phyloP scores from a whole-genome alignment of 164 flowering plant genomes.

The Nymphaea colorata region DNA sequence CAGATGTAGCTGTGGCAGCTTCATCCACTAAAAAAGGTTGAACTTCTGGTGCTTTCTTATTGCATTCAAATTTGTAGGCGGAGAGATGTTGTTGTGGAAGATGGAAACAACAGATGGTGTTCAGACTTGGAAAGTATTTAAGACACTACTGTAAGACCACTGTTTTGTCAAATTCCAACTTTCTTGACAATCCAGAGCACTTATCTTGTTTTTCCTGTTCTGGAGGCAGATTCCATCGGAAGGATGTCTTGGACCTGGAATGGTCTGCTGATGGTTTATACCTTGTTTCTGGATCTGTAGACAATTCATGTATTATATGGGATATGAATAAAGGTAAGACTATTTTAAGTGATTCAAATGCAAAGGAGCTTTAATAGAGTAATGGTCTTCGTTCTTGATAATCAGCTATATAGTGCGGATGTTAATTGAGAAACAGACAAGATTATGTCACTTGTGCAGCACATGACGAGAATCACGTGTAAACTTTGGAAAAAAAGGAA shows the following conservation, averaged over 20 bases:
- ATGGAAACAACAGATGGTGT: slow-evolving; percentile 50
- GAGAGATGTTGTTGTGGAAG: slow-evolving; percentile 88
- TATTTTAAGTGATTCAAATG: background rate
- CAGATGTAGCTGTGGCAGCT: too few species aligned
- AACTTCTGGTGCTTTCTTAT: slow-evolving; percentile 1
- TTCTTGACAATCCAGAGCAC: background rate
- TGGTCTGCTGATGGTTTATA: slow-evolving; percentile 85
- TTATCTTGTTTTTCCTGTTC: background rate
- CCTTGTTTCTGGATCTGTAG: slow-evolving; percentile 93
- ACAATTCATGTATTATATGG: slow-evolving; percentile 96
- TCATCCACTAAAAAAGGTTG: too few species aligned
- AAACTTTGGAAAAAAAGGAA: too few species aligned
- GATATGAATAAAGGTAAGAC: slow-evolving; percentile 71
- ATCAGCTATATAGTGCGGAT: too few species aligned
- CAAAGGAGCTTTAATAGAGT: too few species aligned
- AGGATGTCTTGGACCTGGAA: slow-evolving; percentile 89
- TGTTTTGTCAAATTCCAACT: background rate
- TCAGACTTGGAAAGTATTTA: slow-evolving; percentile 78
- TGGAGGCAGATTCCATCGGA: slow-evolving; percentile 74
- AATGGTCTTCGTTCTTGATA: too few species aligned
- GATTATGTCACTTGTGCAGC: too few species aligned
- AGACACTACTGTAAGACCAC: slow-evolving; percentile 64
- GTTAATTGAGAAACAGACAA: too few species aligned
- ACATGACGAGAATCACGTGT: too few species aligned
- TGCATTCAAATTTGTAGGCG: slow-evolving; percentile 35